These are phyloP conservation scores for Cinchona pubescens DNA, from an alignment of 257 asterid genomes.

Conservation along the genomic window DNA sequence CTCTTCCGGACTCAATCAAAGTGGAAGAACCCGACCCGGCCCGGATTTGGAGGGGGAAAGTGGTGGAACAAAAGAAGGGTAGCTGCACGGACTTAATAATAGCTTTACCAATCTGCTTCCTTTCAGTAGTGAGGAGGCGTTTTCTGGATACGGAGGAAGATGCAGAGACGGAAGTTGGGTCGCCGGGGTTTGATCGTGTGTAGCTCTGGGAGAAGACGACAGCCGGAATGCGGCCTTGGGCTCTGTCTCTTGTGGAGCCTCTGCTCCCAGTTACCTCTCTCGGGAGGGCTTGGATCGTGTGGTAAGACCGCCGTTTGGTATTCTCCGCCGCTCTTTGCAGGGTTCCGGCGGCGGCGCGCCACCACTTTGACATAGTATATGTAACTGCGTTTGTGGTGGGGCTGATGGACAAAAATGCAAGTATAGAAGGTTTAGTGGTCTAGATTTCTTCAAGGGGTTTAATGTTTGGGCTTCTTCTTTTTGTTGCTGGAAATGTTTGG, in stretches of 20 bases:
- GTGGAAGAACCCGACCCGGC: constrained; percentile 88
- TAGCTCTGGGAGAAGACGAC: constrained; percentile 72
- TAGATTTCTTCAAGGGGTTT: constrained; percentile 11
- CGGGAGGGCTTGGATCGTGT: constrained; percentile 87
- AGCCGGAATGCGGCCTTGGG: constrained; percentile 87
- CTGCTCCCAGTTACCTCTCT: constrained; percentile 74
- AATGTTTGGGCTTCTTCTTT: constrained; percentile 10
- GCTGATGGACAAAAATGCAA: neutral
- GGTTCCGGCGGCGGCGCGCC: constrained; percentile 67
- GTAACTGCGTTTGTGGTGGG: constrained; percentile 8
- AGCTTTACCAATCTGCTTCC: constrained; percentile 78
- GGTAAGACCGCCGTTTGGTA: constrained; percentile 39
- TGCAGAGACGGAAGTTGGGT: constrained; percentile 54
- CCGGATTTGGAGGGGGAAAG: constrained; percentile 85
- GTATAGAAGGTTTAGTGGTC: constrained; percentile 12
- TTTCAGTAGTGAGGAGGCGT: constrained; percentile 68
- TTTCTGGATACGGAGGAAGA: constrained; percentile 47
- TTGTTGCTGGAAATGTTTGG: neutral
- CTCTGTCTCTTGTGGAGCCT: constrained; percentile 65
- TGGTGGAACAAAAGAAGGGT: constrained; percentile 72
- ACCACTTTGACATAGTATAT: constrained; percentile 84
- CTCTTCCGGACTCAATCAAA: constrained; percentile 62
- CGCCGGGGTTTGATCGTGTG: constrained; percentile 46
- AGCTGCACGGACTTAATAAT: constrained; percentile 57
- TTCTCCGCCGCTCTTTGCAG: constrained; percentile 29